Evolutionary conservation across 108 stramenopile genomes (phyloP).

Genomic region (Conticribra guillardii): DNA sequence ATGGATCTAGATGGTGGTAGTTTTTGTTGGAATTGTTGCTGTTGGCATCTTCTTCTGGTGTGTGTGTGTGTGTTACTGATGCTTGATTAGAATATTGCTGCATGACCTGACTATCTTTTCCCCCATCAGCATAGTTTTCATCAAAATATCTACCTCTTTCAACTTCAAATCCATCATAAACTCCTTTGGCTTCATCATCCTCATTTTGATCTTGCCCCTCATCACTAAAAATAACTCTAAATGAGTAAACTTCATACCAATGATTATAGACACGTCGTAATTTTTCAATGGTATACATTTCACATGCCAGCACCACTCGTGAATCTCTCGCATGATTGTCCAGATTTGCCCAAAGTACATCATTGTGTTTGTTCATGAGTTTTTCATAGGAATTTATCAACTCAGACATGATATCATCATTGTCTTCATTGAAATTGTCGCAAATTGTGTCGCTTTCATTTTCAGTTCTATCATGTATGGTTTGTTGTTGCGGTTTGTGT

Average conservation of each 20-base stretch:
- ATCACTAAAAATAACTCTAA: constrained; percentile 7
- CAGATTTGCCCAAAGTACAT: constrained; percentile 1
- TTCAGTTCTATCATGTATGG: too few species aligned
- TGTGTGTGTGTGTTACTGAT: too few species aligned
- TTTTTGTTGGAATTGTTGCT: too few species aligned
- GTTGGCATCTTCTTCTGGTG: too few species aligned
- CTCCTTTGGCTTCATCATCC: constrained; percentile 2
- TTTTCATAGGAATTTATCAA: constrained; percentile 34
- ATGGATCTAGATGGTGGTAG: background rate
- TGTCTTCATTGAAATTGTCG: constrained; percentile 6
- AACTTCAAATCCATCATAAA: too few species aligned
- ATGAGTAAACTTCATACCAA: constrained; percentile 35
- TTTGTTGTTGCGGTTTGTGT: too few species aligned
- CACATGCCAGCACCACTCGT: constrained; percentile 41
- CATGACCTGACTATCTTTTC: too few species aligned
- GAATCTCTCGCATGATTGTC: constrained; percentile 13
- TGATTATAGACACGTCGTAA: constrained; percentile 6
- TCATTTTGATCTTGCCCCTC: background rate
- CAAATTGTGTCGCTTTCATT: background rate
- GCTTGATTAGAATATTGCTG: too few species aligned
- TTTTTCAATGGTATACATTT: constrained; percentile 41
- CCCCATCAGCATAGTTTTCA: too few species aligned
- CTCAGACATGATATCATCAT: constrained; percentile 34
- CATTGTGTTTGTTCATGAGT: constrained; percentile 29
- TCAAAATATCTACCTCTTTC: too few species aligned